Conservation (phyloP, 306 rosid species). For the Sophora flavescens region DNA sequence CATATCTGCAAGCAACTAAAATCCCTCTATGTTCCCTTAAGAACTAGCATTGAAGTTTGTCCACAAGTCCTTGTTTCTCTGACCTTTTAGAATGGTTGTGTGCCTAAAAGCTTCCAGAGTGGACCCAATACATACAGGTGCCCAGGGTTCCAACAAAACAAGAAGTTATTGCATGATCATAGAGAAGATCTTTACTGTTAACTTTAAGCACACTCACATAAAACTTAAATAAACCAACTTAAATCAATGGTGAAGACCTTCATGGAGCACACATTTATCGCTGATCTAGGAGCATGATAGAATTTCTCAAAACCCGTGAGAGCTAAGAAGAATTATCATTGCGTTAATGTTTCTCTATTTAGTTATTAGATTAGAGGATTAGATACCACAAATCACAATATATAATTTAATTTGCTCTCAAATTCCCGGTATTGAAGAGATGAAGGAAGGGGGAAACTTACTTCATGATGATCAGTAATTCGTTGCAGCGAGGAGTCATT, state of each 20-base stretch:
- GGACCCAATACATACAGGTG: background rate
- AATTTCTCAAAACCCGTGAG: background rate
- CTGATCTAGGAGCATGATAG: too few relatives aligned
- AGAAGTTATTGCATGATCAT: background rate
- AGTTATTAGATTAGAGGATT: slow-evolving; percentile 16
- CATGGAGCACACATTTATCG: background rate
- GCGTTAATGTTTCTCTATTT: slow-evolving; percentile 3
- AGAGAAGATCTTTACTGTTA: background rate
- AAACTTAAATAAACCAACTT: background rate
- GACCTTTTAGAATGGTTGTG: slow-evolving; percentile 13
- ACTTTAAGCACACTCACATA: too few relatives aligned
- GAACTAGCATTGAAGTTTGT: slow-evolving; percentile 10
- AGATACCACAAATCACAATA: slow-evolving; percentile 13
- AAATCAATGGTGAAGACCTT: background rate
- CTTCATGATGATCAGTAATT: slow-evolving; percentile 80
- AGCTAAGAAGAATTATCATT: slow-evolving; percentile 21
- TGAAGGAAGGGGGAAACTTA: slow-evolving; percentile 53
- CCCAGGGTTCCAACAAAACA: background rate
- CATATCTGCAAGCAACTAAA: slow-evolving; percentile 40
- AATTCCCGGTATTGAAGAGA: slow-evolving; percentile 19
- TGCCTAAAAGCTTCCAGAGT: background rate
- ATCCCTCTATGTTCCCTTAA: background rate
- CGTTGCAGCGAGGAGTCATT: slow-evolving; percentile 74
- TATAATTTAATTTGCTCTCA: slow-evolving; percentile 32
- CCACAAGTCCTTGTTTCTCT: background rate